Conservation (phyloP, 352 stramenopile genomes). For the Globisporangium emineosum region DNA sequence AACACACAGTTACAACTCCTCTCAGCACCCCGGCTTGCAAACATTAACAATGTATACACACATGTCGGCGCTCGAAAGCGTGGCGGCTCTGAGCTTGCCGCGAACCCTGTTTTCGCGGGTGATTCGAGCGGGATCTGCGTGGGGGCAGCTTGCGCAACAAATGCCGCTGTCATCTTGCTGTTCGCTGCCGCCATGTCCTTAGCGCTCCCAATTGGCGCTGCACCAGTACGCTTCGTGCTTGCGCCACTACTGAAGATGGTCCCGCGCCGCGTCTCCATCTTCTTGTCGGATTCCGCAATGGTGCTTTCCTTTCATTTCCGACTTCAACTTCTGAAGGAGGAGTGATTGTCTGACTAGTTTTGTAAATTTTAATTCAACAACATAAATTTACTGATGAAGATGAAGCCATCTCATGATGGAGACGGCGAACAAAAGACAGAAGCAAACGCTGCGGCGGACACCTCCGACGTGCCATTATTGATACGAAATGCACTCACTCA, state of each 20-base stretch:
- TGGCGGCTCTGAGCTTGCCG: not conserved
- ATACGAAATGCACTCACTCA: not conserved
- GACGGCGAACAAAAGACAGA: too few species aligned
- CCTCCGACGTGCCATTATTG: not conserved
- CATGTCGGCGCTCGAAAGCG: not conserved
- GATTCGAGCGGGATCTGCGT: slow-evolving; percentile 19
- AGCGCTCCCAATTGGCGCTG: not conserved
- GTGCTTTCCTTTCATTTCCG: slow-evolving; percentile 1
- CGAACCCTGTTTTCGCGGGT: slow-evolving; percentile 4
- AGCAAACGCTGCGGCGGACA: too few species aligned
- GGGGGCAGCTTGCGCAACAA: slow-evolving; percentile 1
- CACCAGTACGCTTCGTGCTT: not conserved
- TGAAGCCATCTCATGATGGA: too few species aligned
- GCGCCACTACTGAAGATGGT: not conserved
- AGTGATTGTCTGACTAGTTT: slow-evolving; percentile 10
- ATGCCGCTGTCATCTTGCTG: not conserved
- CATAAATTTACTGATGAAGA: too few species aligned
- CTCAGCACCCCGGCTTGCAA: not conserved
- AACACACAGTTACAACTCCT: not conserved
- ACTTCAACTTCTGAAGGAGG: slow-evolving; percentile 13
- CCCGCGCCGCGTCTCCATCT: slow-evolving; percentile 9
- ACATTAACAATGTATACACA: not conserved
- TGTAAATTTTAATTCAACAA: too few species aligned
- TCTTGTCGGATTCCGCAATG: slow-evolving; percentile 14
- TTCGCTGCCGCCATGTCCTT: not conserved